A percentile compares a stretch with the other conserved stretches of the same genome.
Conservation (phyloP, 441 rosid genomes). For the Pelargonium fulgidum region DNA sequence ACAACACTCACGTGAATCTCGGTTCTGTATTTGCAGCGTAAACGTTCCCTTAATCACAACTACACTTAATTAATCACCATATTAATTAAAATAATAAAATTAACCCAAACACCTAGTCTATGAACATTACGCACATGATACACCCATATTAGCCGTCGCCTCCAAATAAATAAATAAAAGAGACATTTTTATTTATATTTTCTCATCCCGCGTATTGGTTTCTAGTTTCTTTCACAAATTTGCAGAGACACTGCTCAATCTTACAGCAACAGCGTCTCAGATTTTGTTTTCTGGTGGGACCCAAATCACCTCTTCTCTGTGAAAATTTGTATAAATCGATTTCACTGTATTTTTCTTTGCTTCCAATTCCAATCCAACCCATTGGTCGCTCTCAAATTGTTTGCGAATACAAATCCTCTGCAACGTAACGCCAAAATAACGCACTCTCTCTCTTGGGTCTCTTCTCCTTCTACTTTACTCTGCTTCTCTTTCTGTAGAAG, state of each 20-base stretch:
- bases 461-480: constrained; percentile 1
- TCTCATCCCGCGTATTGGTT: neutral
- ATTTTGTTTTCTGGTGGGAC: too few species aligned
- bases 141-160: neutral
- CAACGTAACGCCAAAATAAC: constrained; percentile 3
- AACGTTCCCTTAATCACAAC: neutral
- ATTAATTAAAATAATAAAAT: neutral
- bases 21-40: neutral
- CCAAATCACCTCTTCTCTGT: too few species aligned
- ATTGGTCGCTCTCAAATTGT: neutral
- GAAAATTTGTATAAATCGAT: too few species aligned
- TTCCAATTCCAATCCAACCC: neutral
- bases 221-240: too few species aligned
- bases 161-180: neutral
- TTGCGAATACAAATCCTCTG: neutral
- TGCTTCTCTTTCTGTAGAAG: neutral
- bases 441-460: neutral
- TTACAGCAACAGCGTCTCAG: too few species aligned
- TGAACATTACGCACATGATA: neutral
- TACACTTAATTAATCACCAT: neutral
- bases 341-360: too few species aligned
- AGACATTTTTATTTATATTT: neutral
- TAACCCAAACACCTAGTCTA: neutral
- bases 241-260: too few species aligned
- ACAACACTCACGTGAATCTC: too few species aligned